A percentile compares a stretch with the other conserved stretches of the same genome.
Evolutionary conservation across 495 filamentous ascomycete species (phyloP).

Genomic region (Beverwykella pulmonaria): DNA sequence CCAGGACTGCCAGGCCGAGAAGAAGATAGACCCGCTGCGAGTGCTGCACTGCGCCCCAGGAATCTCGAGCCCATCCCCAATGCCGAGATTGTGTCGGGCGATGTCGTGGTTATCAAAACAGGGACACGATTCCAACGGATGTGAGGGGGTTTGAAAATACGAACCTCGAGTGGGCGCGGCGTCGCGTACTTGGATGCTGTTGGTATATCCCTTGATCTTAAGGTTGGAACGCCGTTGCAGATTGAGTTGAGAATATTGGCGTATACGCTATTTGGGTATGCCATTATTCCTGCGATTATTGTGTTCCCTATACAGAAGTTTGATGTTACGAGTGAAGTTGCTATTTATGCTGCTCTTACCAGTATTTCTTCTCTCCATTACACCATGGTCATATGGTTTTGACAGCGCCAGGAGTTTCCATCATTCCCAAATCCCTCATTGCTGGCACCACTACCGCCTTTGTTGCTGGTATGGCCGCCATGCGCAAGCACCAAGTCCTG

Average conservation of each 20-base stretch:
- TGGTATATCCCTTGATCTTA: constrained; percentile 57
- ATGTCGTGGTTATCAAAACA: constrained; percentile 65
- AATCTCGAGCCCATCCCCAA: constrained; percentile 65
- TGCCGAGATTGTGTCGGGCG: constrained; percentile 73
- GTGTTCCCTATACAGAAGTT: constrained; percentile 67
- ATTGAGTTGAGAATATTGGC: constrained; percentile 71
- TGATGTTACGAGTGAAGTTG: constrained; percentile 61
- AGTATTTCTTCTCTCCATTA: constrained; percentile 18
- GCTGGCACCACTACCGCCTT: constrained; percentile 76
- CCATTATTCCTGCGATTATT: constrained; percentile 68
- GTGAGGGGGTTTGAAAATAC: constrained; percentile 64
- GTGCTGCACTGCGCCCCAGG: constrained; percentile 75
- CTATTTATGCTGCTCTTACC: constrained; percentile 63
- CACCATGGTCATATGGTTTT: no score
- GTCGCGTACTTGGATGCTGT: constrained; percentile 65
- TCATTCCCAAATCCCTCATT: constrained; percentile 74
- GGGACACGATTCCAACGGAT: constrained; percentile 74
- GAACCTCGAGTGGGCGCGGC: constrained; percentile 73
- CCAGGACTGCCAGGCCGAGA: constrained; percentile 81
- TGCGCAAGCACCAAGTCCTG: constrained; percentile 70
- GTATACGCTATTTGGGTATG: constrained; percentile 66
- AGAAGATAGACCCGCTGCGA: constrained; percentile 78
- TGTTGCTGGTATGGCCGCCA: constrained; percentile 70
- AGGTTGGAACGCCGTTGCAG: constrained; percentile 62
- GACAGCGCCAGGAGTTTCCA: not conserved